Base-by-base conservation (phyloP, 2,329 filamentous ascomycete genomes). In the Cytospora mali region DNA sequence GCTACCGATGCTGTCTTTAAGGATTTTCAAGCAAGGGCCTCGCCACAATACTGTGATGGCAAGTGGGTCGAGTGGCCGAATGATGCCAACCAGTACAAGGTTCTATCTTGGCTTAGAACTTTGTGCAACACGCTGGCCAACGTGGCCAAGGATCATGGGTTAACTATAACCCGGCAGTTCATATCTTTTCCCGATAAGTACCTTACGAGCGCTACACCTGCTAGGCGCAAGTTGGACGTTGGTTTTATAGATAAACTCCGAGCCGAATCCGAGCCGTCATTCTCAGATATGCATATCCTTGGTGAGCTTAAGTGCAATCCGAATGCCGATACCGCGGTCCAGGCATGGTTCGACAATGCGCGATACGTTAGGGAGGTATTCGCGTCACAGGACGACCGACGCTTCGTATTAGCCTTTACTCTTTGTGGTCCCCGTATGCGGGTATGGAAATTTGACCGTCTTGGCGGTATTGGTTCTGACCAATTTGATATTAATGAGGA, bases 401-500 rank as follows among this genome's bases (percentile, higher is more conserved):
- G 74, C 13, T 80, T 77, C 66, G 72, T 76, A 35, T 63, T 78
- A 23, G 75, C 76, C 57, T 80, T 80, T 70, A 79, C 75, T 4
- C 65, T 80, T 13, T 80, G 72, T 58, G 72, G 76, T 61, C 69
- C 72, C 57, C 60, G 75, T 46, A 79, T 81, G 73, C 71, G 73
- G 55, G 65, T 79, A 58, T 83, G 73, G 79, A 71, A 70, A 61
- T 82, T 81, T 70, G 75, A 84, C 67, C 71, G 75, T n/a, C 64
- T 80, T 1, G 79, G 80, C 13, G 78, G 75, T 6, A 76, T 82
- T 39, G 75, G 74, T 60, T 82, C 79, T 13, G 68, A 74, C 23
- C 70, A 72, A 42, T 82, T 82, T 65, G 68, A 82, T 63, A 78
- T 83, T 29, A 78, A 82, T 62, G n/a, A n/a, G n/a, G n/a, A n/a